Conservation (phyloP, 2,329 filamentous ascomycete species). For the Penicillium brasilianum region DNA sequence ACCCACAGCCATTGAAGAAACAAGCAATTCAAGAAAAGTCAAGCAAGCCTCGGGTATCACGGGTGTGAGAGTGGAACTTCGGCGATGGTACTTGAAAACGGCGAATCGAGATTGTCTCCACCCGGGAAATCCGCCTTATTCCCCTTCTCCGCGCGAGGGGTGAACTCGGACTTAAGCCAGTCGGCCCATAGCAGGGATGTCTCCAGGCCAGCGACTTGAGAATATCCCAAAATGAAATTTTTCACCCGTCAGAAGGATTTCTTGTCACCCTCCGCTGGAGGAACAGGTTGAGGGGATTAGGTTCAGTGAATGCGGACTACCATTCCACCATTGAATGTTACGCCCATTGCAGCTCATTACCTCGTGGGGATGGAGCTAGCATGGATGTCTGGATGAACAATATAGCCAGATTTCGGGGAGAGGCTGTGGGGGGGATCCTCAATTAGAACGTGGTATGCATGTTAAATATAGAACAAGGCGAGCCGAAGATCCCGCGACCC, state of each 20-base stretch:
- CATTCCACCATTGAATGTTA: not conserved
- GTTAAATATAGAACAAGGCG: constrained; percentile 9
- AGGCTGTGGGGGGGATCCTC: not conserved
- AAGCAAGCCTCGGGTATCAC: not conserved
- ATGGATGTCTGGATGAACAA: not conserved
- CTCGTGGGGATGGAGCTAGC: not conserved
- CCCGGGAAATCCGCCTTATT: not conserved
- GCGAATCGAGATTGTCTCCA: not conserved
- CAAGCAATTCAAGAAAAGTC: not conserved
- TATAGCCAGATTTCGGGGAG: not conserved
- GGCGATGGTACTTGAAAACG: not conserved
- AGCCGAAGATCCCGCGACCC: not conserved
- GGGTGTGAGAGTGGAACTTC: not conserved
- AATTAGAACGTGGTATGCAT: not conserved
- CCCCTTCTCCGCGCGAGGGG: constrained; percentile 12
- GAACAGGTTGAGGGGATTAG: not conserved
- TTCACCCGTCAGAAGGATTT: not conserved
- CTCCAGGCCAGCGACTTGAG: not conserved
- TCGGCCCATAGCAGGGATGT: not conserved
- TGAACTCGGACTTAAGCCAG: constrained; percentile 7
- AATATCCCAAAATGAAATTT: not conserved
- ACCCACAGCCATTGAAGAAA: not conserved
- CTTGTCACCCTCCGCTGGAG: not conserved
- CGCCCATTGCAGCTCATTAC: not conserved
- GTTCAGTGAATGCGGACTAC: not conserved